Evolutionary conservation across 495 filamentous ascomycete genomes (phyloP).

Genomic region (Lepraria neglecta): DNA sequence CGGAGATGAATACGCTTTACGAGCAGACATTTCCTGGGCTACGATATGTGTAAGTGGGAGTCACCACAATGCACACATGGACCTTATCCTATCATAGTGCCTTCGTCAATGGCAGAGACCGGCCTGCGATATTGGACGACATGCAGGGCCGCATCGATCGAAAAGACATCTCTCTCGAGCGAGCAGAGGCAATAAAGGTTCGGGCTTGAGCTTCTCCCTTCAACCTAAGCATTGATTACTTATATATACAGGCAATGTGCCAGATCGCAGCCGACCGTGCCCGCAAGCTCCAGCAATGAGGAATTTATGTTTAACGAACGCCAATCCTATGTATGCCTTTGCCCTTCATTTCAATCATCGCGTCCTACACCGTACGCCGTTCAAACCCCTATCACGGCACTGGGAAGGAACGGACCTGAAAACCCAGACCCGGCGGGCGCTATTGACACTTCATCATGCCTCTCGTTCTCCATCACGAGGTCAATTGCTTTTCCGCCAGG

Average conservation of each 20-base stretch:
- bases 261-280: slow-evolving; percentile 62
- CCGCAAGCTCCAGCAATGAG: slow-evolving; percentile 37
- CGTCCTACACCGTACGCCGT: background rate
- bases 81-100: slow-evolving; percentile 42
- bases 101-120: slow-evolving; percentile 79
- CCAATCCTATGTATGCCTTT: background rate
- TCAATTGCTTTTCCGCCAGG: slow-evolving; percentile 21
- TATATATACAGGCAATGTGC: slow-evolving; percentile 55
- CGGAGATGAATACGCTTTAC: slow-evolving; percentile 69
- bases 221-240: slow-evolving; percentile 13
- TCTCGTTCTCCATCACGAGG: slow-evolving; percentile 24
- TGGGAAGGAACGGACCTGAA: background rate
- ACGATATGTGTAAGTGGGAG: slow-evolving; percentile 65
- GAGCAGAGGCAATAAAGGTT: slow-evolving; percentile 71
- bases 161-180: slow-evolving; percentile 60
- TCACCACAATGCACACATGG: background rate
- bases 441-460: slow-evolving; percentile 21
- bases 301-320: background rate
- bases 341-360: background rate
- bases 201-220: slow-evolving; percentile 23
- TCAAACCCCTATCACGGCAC: background rate
- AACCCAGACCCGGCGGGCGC: slow-evolving; percentile 9
- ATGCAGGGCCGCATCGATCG: slow-evolving; percentile 72
- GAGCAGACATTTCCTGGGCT: slow-evolving; percentile 77
- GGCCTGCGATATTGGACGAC: slow-evolving; percentile 72